Evolutionary conservation across 371 early-diverging fungal species (phyloP), one percentile per base, ranked within the genome.

Genomic region (Mortierella sp.): DNA sequence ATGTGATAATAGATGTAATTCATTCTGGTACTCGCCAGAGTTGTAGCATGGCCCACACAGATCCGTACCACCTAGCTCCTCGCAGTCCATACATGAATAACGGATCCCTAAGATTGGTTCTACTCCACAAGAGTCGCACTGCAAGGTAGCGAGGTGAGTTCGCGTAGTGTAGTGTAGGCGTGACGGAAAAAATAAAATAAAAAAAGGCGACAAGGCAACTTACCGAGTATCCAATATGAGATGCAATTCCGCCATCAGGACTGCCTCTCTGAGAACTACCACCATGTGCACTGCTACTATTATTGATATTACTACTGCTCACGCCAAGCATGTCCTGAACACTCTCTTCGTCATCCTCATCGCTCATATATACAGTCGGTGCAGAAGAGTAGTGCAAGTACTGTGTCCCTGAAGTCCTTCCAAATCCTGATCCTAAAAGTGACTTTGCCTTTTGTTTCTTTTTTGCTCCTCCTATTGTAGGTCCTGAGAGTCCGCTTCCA

Each of bases 331-430:
- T 86, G 61, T 89, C 86, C 49, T 87, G 88, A 2, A 91, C 83
- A 57, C 72, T 83, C 16, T 73, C 77, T 64, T 90, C 90, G 45
- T 86, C 87, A 28, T 89, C 87, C 65, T 88, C 88, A 35, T 92
- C 92, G 9, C 89, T 86, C 92, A 92, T 92, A 63, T 87, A 85
- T n/a, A 88, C 86, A 32, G 92, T 85, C 9, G 92, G 90, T 5
- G 89, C 87, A 35, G 87, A 84, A 55, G 83, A 73, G 0, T 86
- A 75, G 8, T 80, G 78, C 14, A 87, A 67, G 75, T 92, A 92
- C 58, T 88, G 88, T 9, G 88, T 87, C 14, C 92, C 92, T 0
- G 92, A 92, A 16, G 90, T 88, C 28, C 91, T 83, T 69, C 79
- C 73, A 35, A 51, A 62, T 61, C 70, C 75, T 2, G 68, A 72